Evolutionary conservation across 768 basidiomycete genomes (phyloP).

Genomic region (Podaxis sp.): DNA sequence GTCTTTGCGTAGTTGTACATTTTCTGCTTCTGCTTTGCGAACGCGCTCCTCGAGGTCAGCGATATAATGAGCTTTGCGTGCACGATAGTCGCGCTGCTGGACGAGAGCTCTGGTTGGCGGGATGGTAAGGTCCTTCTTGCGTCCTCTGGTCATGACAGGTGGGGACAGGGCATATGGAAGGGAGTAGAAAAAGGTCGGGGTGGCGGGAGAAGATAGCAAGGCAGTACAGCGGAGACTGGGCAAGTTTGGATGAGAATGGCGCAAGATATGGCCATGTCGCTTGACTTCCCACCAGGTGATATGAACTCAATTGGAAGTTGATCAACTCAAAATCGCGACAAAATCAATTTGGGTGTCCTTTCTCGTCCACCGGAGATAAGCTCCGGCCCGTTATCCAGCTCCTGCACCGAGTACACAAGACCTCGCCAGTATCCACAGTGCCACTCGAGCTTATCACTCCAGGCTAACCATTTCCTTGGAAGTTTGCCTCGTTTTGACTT

Average conservation of each 20-base stretch:
- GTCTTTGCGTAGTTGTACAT: conserved; percentile 47
- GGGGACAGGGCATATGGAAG: conserved; percentile 8
- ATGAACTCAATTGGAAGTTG: conserved; percentile 14
- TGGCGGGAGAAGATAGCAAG: conserved; percentile 16
- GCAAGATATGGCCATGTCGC: conserved; percentile 31
- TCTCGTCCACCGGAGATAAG: conserved; percentile 16
- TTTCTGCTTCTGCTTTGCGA: conserved; percentile 55
- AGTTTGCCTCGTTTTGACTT: not conserved
- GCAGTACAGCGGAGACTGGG: conserved; percentile 20
- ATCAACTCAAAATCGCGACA: conserved; percentile 24
- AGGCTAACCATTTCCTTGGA: not conserved
- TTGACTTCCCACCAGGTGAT: conserved; percentile 14
- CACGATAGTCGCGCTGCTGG: conserved; percentile 67
- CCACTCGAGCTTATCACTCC: not conserved
- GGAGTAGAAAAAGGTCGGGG: conserved; percentile 15
- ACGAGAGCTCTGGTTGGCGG: conserved; percentile 57
- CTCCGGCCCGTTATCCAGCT: conserved; percentile 8
- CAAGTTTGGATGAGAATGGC: conserved; percentile 33
- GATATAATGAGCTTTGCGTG: conserved; percentile 57
- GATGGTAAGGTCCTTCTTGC: conserved; percentile 63
- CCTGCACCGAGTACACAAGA: not conserved
- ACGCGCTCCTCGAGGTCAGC: conserved; percentile 56
- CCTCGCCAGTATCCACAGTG: not conserved
- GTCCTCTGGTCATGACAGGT: conserved; percentile 55
- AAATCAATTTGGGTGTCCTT: conserved; percentile 19